Evolutionary conservation across 2,329 filamentous ascomycete species (phyloP), one percentile per base, ranked within the genome.

Genomic region (Stagonosporopsis vannaccii): DNA sequence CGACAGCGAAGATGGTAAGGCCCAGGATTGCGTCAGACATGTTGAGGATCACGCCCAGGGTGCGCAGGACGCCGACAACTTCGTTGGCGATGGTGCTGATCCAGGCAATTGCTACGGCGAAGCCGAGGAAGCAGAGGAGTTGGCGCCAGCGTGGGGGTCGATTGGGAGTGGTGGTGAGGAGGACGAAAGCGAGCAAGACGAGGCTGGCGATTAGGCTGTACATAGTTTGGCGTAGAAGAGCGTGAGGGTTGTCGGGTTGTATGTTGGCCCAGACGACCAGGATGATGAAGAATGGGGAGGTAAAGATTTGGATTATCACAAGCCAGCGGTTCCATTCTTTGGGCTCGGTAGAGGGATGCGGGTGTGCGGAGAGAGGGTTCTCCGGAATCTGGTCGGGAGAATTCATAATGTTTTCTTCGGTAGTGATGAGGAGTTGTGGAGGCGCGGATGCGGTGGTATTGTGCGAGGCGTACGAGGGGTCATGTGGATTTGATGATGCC

Each of bases 11-110:
- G 51, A 99, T 89, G 15, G 95, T 99, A 47, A 99, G 84, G 1
- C 95, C 95, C 11, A 99, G 84, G 60, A 99, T 91, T 4, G 95
- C 95, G 76, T 99, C 95, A 15, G 90, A 95, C 72, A 99, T 99
- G 69, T 90, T 89, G 52, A 97, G 80, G 46, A 99, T 91, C 26
- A 98, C 90, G 8, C 95, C 95, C 44, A 98, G 81, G 0, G 95
- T 90, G 78, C 99, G 98, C 61, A 99, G 84, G 6, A 97, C 90
- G 28, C 92, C 93, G 5, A 99, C 95, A 5, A 99, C 95, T 79
- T 99, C 94, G 32, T 92, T 91, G 2, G 95, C 94, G 66, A 99
- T 92, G 1, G 92, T 95, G 35, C 92, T 95, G 66, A 98, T 97
- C 95, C 96, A 99, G 22, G 91, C 90, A 54, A 98, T 95, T 59